Percentiles rank a stretch among this genome's conserved stretches.
Evolutionary conservation across 805 yeast genomes (phyloP).

Genomic region (Candida sakaeoensis): DNA sequence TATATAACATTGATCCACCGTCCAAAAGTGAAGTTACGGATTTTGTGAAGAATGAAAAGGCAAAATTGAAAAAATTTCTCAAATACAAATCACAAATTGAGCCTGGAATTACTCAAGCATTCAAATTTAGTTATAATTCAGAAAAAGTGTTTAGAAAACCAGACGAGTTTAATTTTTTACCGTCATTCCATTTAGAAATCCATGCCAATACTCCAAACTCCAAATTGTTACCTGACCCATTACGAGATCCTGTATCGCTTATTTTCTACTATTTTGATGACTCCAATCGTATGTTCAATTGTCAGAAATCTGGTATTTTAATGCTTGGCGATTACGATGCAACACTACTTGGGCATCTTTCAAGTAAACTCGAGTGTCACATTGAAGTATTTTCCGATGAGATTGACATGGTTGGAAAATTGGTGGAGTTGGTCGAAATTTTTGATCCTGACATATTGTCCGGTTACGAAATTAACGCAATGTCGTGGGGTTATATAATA

Average conservation of each 20-base stretch:
- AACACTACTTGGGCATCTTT: conserved; percentile 1
- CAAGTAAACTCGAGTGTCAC: neutral
- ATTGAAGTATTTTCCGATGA: conserved; percentile 47
- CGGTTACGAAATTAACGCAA: conserved; percentile 77
- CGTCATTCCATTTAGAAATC: conserved; percentile 63
- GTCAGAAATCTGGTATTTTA: conserved; percentile 15
- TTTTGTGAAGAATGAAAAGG: conserved; percentile 26
- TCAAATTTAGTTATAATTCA: conserved; percentile 35
- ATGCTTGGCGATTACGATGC: conserved; percentile 1
- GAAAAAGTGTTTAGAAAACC: conserved; percentile 32
- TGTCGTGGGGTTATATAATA: conserved; percentile 87
- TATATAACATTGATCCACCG: conserved; percentile 49
- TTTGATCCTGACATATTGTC: conserved; percentile 85
- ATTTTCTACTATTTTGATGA: conserved; percentile 64
- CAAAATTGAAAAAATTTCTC: conserved; percentile 12
- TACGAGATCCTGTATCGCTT: conserved; percentile 50
- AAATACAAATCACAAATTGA: conserved; percentile 49
- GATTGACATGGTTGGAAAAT: conserved; percentile 49
- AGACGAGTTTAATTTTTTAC: conserved; percentile 44
- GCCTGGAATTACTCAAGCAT: conserved; percentile 40
- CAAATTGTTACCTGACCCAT: conserved; percentile 44
- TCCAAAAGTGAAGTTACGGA: conserved; percentile 28
- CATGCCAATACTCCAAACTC: conserved; percentile 50
- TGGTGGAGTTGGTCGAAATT: conserved; percentile 52
- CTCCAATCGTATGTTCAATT: conserved; percentile 15